Percentiles rank a stretch among this genome's conserved stretches.
These are phyloP conservation scores for Amanita muscaria DNA, from an alignment of 768 basidiomycete species.

Conservation along the genomic window DNA sequence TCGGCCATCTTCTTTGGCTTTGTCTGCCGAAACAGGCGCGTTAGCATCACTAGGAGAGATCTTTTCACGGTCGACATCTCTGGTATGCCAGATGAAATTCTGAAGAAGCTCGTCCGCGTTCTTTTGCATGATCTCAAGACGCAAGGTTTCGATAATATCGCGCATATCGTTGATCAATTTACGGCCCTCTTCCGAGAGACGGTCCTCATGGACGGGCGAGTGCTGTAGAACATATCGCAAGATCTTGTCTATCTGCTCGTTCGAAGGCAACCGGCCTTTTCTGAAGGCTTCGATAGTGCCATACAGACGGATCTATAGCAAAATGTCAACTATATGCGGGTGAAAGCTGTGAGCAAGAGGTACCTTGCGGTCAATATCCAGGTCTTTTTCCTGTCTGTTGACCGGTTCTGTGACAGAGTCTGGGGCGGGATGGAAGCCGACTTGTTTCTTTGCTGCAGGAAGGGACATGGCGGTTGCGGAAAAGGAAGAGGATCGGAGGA, in stretches of 20 bases:
- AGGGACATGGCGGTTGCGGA: conserved; percentile 49
- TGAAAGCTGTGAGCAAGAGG: background rate
- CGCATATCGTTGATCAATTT: conserved; percentile 70
- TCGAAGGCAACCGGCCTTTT: conserved; percentile 69
- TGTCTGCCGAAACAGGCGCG: conserved; percentile 44
- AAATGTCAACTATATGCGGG: background rate
- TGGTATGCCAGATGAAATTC: conserved; percentile 80
- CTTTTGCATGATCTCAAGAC: conserved; percentile 70
- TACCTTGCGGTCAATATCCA: conserved; percentile 76
- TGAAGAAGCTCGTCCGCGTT: conserved; percentile 90
- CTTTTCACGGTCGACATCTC: conserved; percentile 32
- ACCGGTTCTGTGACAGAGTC: conserved; percentile 62
- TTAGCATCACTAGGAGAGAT: conserved; percentile 20
- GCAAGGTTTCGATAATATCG: conserved; percentile 70
- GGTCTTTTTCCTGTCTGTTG: conserved; percentile 50
- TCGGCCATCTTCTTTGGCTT: conserved; percentile 47
- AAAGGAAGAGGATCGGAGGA: background rate
- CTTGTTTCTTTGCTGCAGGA: conserved; percentile 51
- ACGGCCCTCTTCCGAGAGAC: conserved; percentile 71
- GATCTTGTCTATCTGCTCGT: conserved; percentile 68
- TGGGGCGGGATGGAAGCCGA: conserved; percentile 44
- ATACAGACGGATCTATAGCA: conserved; percentile 56
- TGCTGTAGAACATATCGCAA: conserved; percentile 56
- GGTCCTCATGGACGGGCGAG: conserved; percentile 47
- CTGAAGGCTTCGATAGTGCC: conserved; percentile 78